Conservation (phyloP, 1,284 basidiomycete genomes). For the Microbotryum scabiosae region DNA sequence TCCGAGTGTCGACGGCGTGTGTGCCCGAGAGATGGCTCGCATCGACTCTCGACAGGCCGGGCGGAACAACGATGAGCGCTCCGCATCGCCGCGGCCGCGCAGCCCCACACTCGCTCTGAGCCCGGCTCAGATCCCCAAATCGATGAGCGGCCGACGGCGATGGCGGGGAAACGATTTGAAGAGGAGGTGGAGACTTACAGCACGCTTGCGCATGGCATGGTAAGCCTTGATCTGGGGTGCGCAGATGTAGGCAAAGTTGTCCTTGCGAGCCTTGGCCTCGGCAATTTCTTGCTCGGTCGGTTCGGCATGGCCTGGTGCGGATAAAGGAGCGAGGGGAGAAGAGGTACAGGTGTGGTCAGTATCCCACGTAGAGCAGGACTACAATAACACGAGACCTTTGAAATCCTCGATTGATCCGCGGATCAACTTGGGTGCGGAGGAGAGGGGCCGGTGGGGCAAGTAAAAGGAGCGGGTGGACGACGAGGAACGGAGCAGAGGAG, state of each 20-base stretch:
- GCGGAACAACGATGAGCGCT: no score
- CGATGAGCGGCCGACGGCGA: no score
- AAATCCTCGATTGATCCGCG: background rate
- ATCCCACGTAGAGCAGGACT: background rate
- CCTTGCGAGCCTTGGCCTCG: constrained; percentile 36
- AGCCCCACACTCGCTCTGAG: no score
- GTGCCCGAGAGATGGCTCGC: background rate
- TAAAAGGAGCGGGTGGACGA: background rate
- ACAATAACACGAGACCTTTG: background rate
- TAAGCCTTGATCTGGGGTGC: constrained; percentile 40
- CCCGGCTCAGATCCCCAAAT: no score
- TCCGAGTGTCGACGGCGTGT: no score
- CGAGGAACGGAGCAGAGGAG: background rate
- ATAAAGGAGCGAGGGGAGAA: background rate
- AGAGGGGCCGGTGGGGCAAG: background rate
- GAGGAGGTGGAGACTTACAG: constrained; percentile 30
- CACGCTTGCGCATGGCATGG: constrained; percentile 36
- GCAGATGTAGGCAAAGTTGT: constrained; percentile 39
- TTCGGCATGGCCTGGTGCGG: constrained; percentile 35
- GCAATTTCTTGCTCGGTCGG: constrained; percentile 35
- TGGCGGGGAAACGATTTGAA: no score
- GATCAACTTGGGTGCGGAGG: background rate
- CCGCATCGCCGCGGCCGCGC: no score
- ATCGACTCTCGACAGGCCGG: background rate
- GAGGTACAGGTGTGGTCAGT: background rate